A percentile compares a stretch with the other conserved stretches of the same genome.
Conservation (phyloP, 306 rosid species). For the Inga laurina region DNA sequence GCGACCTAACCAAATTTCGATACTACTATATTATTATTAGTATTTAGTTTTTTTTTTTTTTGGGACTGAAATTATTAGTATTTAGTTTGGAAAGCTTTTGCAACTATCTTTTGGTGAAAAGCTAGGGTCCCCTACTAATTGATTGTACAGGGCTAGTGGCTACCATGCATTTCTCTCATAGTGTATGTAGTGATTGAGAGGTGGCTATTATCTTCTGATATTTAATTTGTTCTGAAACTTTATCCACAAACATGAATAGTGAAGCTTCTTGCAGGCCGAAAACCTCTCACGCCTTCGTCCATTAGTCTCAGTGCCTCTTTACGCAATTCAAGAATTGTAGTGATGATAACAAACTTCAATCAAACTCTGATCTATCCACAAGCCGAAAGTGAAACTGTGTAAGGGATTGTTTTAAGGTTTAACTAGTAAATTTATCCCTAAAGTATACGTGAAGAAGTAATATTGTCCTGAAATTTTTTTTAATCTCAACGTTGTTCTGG, state of each 20-base stretch:
- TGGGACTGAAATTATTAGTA: no score
- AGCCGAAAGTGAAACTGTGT: constrained; percentile 2
- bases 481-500: no score
- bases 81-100: constrained; percentile 31
- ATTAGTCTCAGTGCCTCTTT: constrained; percentile 3
- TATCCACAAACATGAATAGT: constrained; percentile 35
- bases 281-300: constrained; percentile 8
- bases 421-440: no score
- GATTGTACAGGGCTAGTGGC: constrained; percentile 19
- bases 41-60: no score
- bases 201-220: neutral
- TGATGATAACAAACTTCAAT: constrained; percentile 29
- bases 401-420: no score
- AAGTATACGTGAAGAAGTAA: no score
- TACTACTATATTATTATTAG: no score
- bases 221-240: constrained; percentile 22
- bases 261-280: neutral
- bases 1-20: no score
- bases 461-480: no score
- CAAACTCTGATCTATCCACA: constrained; percentile 8
- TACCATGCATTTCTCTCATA: constrained; percentile 38
- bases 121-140: constrained; percentile 24
- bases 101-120: constrained; percentile 27
- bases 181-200: constrained; percentile 1
- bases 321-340: constrained; percentile 34